Base-by-base conservation (phyloP, 1,284 basidiomycete genomes). In the Rhodotorula sp. region DNA sequence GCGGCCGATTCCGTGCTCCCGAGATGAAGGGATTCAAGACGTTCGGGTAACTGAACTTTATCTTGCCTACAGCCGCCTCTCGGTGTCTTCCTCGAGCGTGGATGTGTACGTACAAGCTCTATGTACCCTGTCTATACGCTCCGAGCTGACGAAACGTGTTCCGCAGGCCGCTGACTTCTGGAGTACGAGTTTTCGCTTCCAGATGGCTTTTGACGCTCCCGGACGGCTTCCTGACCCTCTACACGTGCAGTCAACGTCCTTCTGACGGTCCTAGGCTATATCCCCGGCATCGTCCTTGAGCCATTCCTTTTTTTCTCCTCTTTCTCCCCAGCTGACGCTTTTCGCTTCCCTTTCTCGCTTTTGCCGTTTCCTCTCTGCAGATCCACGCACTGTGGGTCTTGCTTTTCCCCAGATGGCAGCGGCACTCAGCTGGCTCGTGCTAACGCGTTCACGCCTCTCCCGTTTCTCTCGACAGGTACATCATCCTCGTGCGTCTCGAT, bases 81-180 rank as follows among this genome's bases (percentile, higher is more conserved):
- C 60, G 66, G 66, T 19, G 66, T 67, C 66, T 67, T 67, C 66
- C 66, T 67, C 47, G 66, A 67, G 66, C 60, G 60, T 26, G 66
- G 66, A 45, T 67, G 66, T 47, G 66, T 60, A 43, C 49, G 64
- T 60, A 5, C 18, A 54, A 21, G 34, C 5, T 21, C 19, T 45
- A 47, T 31, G 15, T 7, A 10, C 16, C 23, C 5, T n/a, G 2
- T 15, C 2, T 1, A 8, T 43, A 19, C 54, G 12, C 38, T 12
- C 5, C 23, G 26, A 18, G n/a, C 54, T 45, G 23, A 10, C 57
- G 21, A 26, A 16, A 16, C 6, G 31, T 57, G 14, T 10, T 3
- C 3, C 12, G 16, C 49, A 59, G 64, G 31, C 49, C 15, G 59
- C 60, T 45, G 59, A 61, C 66, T 67, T 67, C 66, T 62, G 60